phyloP scores from a whole-genome alignment of 805 yeast genomes.

The Kodamaea hsintzibuensis region DNA sequence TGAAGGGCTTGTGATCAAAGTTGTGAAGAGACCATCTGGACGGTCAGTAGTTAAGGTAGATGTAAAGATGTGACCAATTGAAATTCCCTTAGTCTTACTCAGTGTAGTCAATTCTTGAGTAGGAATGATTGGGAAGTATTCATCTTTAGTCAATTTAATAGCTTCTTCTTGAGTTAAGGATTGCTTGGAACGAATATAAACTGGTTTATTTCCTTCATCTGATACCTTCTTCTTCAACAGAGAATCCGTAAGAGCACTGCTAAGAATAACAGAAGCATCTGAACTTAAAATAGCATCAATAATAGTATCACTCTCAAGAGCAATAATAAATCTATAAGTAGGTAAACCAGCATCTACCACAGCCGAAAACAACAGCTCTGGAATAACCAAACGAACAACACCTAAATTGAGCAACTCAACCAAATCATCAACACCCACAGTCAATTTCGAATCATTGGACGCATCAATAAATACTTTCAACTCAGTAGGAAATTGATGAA shows the following conservation, averaged over 20 bases:
- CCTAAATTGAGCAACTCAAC: slow-evolving; percentile 61
- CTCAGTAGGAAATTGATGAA: slow-evolving; percentile 30
- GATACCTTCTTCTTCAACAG: slow-evolving; percentile 17
- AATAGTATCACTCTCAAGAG: slow-evolving; percentile 13
- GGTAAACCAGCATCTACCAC: slow-evolving; percentile 54
- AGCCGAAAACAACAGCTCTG: slow-evolving; percentile 25
- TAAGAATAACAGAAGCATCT: slow-evolving; percentile 25
- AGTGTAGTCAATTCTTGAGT: slow-evolving; percentile 31
- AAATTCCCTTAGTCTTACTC: slow-evolving; percentile 22
- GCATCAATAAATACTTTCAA: slow-evolving; percentile 35
- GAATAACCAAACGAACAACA: slow-evolving; percentile 47
- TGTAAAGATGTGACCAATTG: slow-evolving; percentile 48
- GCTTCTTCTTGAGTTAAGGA: slow-evolving; percentile 24
- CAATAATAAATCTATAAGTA: slow-evolving; percentile 42
- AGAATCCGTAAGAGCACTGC: slow-evolving; percentile 14
- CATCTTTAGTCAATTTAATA: slow-evolving; percentile 27
- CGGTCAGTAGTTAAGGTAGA: slow-evolving; percentile 74
- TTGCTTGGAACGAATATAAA: slow-evolving; percentile 21
- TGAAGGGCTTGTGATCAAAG: slow-evolving; percentile 76
- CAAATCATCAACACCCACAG: slow-evolving; percentile 36
- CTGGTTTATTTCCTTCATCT: slow-evolving; percentile 29
- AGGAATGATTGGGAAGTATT: slow-evolving; percentile 36
- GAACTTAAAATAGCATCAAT: slow-evolving; percentile 16
- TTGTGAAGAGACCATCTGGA: slow-evolving; percentile 79
- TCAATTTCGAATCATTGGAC: slow-evolving; percentile 8